Conservation (phyloP, 768 basidiomycete species). For the Hygrophorus pudorinus region DNA sequence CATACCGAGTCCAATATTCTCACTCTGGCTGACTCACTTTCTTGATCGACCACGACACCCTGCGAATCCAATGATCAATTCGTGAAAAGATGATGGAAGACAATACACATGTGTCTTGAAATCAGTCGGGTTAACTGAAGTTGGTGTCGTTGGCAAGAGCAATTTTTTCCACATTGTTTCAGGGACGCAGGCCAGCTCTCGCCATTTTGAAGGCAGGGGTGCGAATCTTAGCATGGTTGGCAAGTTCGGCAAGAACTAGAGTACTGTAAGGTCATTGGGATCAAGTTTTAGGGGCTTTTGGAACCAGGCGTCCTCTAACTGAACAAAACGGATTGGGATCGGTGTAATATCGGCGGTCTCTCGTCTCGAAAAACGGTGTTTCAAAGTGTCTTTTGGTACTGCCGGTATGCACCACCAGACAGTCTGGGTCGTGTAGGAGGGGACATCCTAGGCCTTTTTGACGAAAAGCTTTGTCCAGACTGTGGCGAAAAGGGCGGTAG, state of each 20-base stretch:
- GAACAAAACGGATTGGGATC: too few relatives aligned
- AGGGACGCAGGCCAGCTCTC: slow-evolving; percentile 1
- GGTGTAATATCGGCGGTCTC: too few relatives aligned
- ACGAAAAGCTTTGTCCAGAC: too few relatives aligned
- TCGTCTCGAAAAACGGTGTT: too few relatives aligned
- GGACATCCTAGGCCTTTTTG: too few relatives aligned
- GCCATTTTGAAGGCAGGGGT: slow-evolving; percentile 4
- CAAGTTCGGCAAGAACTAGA: not conserved
- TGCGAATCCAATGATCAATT: slow-evolving; percentile 12
- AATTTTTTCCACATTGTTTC: slow-evolving; percentile 9
- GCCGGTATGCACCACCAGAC: too few relatives aligned
- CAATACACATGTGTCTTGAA: slow-evolving; percentile 10
- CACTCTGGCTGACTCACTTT: slow-evolving; percentile 10
- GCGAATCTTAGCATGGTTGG: not conserved
- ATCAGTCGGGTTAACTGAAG: slow-evolving; percentile 5
- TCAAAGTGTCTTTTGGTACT: too few relatives aligned
- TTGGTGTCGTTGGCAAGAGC: slow-evolving; percentile 3
- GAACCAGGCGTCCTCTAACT: too few relatives aligned
- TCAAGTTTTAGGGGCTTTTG: too few relatives aligned
- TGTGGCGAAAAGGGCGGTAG: too few relatives aligned
- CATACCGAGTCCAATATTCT: slow-evolving; percentile 13
- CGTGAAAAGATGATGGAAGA: slow-evolving; percentile 12
- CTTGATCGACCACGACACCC: slow-evolving; percentile 10
- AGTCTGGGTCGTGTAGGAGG: too few relatives aligned
- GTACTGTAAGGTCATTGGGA: too few relatives aligned